Conservation (phyloP, 768 basidiomycete species). For the Naganishia friedmannii region DNA sequence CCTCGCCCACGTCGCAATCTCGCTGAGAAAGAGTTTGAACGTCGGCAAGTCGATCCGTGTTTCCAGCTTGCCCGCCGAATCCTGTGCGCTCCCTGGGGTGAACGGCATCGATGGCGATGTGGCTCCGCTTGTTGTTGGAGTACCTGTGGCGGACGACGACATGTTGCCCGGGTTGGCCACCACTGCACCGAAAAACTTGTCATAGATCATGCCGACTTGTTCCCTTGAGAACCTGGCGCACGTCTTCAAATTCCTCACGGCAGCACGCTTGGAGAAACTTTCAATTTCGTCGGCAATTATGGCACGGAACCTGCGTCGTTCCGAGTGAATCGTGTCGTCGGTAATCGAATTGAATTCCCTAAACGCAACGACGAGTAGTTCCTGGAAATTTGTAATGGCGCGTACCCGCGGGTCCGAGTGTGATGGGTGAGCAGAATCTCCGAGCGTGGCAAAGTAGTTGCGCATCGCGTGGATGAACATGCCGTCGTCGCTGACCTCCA, state of each 20-base stretch:
- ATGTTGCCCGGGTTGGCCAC: conserved; percentile 20
- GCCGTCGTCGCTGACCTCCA: conserved; percentile 94
- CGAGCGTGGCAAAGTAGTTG: conserved; percentile 87
- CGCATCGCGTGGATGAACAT: conserved; percentile 95
- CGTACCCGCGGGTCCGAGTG: conserved; percentile 82
- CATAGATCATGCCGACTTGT: conserved; percentile 83
- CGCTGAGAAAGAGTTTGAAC: conserved; percentile 84
- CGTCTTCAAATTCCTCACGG: conserved; percentile 77
- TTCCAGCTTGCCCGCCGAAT: conserved; percentile 73
- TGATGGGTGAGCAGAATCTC: conserved; percentile 87
- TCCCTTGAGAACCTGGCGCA: conserved; percentile 81
- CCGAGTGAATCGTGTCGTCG: conserved; percentile 83
- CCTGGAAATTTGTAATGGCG: conserved; percentile 95
- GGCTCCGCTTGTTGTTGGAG: neutral
- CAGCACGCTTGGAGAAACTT: conserved; percentile 85
- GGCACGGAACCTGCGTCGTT: conserved; percentile 77
- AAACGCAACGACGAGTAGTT: conserved; percentile 92
- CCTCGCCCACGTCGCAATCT: conserved; percentile 91
- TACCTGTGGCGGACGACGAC: neutral
- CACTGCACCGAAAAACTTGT: conserved; percentile 61
- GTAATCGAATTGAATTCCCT: conserved; percentile 95
- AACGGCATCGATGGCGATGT: conserved; percentile 20
- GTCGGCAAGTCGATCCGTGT: conserved; percentile 81
- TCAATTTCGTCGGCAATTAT: conserved; percentile 93
- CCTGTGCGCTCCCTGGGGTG: conserved; percentile 48